Evolutionary conservation across 2,329 filamentous ascomycete species (phyloP).

Genomic region (Huntiella decipiens): DNA sequence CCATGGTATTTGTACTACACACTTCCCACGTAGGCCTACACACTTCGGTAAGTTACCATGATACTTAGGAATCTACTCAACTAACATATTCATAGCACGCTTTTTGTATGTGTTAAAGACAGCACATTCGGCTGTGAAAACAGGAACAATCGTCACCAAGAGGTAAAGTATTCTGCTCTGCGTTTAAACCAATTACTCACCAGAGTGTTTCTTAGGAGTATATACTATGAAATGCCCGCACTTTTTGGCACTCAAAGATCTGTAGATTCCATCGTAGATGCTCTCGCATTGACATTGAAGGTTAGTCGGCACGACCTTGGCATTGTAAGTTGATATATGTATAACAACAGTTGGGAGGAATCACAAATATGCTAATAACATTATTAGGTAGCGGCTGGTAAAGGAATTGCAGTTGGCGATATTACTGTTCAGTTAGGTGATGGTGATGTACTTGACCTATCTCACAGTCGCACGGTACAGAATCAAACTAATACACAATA

Average conservation of each 20-base stretch:
- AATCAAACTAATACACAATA: conserved; percentile 14
- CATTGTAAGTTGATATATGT: conserved; percentile 32
- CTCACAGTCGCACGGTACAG: conserved; percentile 14
- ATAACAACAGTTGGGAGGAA: background rate
- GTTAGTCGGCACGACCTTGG: conserved; percentile 47
- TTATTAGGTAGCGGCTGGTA: conserved; percentile 48
- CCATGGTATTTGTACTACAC: background rate
- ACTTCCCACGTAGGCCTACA: background rate
- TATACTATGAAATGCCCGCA: conserved; percentile 59
- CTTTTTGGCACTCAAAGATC: conserved; percentile 50
- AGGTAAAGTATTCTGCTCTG: conserved; percentile 24
- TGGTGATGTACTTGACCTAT: conserved; percentile 21
- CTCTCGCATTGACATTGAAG: conserved; percentile 50
- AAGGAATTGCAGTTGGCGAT: conserved; percentile 48
- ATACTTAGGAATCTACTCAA: background rate
- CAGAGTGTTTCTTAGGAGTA: conserved; percentile 33
- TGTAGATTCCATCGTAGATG: conserved; percentile 56
- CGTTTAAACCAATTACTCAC: background rate
- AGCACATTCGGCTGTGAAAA: conserved; percentile 37
- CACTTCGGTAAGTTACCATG: background rate
- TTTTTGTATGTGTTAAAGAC: conserved; percentile 39
- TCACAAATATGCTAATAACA: background rate
- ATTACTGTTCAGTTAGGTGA: conserved; percentile 28
- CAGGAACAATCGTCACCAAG: conserved; percentile 39
- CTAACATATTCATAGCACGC: conserved; percentile 23